These are phyloP conservation scores for Eimeria falciformis DNA, from an alignment of 169 alveolate species.

Conservation along the genomic window DNA sequence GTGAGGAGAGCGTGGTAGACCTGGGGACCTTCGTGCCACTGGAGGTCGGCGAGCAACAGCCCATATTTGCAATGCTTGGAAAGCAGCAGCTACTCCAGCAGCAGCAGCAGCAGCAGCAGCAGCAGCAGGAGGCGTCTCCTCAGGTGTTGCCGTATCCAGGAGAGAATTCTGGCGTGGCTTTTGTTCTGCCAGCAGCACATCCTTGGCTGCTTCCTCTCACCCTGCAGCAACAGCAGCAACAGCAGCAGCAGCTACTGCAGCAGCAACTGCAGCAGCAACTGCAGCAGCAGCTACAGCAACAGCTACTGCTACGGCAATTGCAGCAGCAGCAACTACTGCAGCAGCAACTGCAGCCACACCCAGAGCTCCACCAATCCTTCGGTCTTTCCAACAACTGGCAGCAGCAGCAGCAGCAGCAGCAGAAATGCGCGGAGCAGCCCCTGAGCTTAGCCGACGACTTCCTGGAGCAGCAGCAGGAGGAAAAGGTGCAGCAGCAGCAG, in stretches of 20 bases:
- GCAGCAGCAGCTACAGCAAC: neutral
- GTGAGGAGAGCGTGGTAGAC: no score
- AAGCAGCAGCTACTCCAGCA: conserved; percentile 43
- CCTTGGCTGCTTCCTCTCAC: neutral
- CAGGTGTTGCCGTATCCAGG: neutral
- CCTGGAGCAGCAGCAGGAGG: conserved; percentile 37
- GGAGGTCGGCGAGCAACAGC: no score
- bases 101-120: conserved; percentile 34
- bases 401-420: neutral
- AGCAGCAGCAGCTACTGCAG: no score
- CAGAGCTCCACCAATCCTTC: neutral
- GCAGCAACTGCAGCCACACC: conserved; percentile 42
- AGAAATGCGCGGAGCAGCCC: neutral
- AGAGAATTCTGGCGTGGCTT: conserved; percentile 4
- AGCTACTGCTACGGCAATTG: neutral
- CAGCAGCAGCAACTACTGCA: neutral
- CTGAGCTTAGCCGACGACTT: neutral
- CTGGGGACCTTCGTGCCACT: no score
- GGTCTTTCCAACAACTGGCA: neutral
- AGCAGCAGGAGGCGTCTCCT: neutral
- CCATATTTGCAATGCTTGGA: no score
- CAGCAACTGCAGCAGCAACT: neutral
- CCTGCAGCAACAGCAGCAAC: neutral
- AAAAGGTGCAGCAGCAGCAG: conserved; percentile 4
- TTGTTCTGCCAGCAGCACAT: neutral